Evolutionary conservation across 2,329 filamentous ascomycete genomes (phyloP), one percentile per base, ranked within the genome.

Genomic region (Ceratocystis huliohia): DNA sequence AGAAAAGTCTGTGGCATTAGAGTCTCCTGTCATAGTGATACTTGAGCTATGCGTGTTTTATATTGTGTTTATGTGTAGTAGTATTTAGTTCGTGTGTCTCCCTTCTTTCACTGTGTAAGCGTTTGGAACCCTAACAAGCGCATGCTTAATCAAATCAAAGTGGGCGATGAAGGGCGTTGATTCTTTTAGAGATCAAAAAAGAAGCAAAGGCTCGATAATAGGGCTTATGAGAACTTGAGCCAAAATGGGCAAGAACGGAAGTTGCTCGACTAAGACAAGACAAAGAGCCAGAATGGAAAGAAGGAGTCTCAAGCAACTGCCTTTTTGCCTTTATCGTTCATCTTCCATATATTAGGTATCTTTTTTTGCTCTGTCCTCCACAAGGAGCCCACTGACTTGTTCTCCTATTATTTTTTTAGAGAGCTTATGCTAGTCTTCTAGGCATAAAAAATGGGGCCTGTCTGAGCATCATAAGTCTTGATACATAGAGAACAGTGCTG

Each of bases 21-120:
- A 53, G 13, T 67, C 63, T 37, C 63, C 62, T 8, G 63, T 65
- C 66, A 67, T 67, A 13, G 61, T 33, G 7, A 22, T 6, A 45
- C 28, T 20, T 13, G 13, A 53, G 48, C 20, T 53, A 13, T 53
- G 48, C 20, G 48, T 25, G n/a, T 50, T 22, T 50, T 50, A 22
- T 50, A 50, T 13, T 37, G 33, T 37, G 33, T 10, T 37, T 37
- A 37, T 37, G 33, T 10, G 33, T 50, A n/a, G 15, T 17, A 28
- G 28, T 30, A 59, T 17, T 33, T 33, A 25, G 28, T 33, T 33
- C 53, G 53, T 10, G 5, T 30, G 22, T 59, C 13, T 59, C 33
- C 33, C 33, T 59, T 33, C 28, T 33, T 15, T 59, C 28, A 17
- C 56, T 28, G 22, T 65, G 53, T 65, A 65, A 64, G 63, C 56